Base-by-base conservation (phyloP, 352 stramenopile genomes). In the Albugo candida region DNA sequence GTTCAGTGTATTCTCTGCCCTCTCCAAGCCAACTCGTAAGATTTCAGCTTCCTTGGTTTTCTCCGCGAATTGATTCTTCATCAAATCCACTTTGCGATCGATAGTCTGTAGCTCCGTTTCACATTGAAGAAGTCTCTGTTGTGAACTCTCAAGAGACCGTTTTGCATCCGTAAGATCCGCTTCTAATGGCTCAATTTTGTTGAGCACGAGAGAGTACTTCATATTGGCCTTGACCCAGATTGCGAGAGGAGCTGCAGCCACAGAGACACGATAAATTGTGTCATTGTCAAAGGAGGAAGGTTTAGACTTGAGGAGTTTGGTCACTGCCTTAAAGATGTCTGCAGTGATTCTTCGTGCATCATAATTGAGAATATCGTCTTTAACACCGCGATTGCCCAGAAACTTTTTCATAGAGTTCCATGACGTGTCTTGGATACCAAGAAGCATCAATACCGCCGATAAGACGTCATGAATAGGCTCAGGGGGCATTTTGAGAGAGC, bases 381-480 rank as follows among this genome's bases (percentile, higher is more conserved):
- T 97, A 4, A 97, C 88, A 1, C 86, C 87, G 19, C 89, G 78
- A 46, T 96, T 95, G 2, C 88, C 83, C 0, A 97, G 55, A 51
- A 97, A 97, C 54, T 95, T 95, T 54, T 97, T 97, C 88, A 97
- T 97, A 12, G 76, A 94, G 49, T 94, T 86, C 92, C 92, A 97
- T 1, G 83, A 95, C 13, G 85, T 94, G 53, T 97, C 92, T 20
- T 95, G 74, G 41, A 97, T 96, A 11, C 92, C 92, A 2, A 97
- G 60, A 10, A 97, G 59, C 83, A 96, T 96, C 1, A 97, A 65
- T 16, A 97, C 91, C 0, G 88, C 92, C 18, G 74, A 91, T 18
- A 97, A 64, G 19, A 97, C 89, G 47, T 97, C 89, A 24, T 91
- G 79, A 53, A 97, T 96, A 0, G 92, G 80, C 55, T 96, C 83